Evolutionary conservation across 2,329 filamentous ascomycete species (phyloP).

Genomic region (Sporothrix brunneoviolacea): DNA sequence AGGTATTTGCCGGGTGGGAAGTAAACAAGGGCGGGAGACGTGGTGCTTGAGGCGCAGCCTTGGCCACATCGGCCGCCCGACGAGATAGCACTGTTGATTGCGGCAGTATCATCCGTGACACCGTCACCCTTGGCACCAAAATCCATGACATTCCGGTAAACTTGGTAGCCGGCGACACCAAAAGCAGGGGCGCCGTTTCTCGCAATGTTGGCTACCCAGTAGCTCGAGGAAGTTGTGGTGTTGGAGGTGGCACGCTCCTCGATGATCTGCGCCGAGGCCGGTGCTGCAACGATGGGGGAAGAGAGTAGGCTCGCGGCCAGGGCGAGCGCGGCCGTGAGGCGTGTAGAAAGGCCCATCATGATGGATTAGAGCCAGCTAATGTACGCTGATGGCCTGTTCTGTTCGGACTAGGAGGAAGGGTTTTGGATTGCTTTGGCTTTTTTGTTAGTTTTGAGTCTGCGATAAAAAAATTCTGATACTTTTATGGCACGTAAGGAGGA

Average conservation of each 20-base stretch:
- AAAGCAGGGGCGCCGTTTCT: constrained; percentile 65
- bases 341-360: constrained; percentile 39
- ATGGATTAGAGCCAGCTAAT: constrained; percentile 26
- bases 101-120: constrained; percentile 72
- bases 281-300: constrained; percentile 13
- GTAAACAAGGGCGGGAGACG: constrained; percentile 81
- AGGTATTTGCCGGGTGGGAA: constrained; percentile 85
- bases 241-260: background rate
- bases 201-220: constrained; percentile 66
- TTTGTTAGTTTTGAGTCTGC: too few relatives aligned
- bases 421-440: too few relatives aligned
- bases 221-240: constrained; percentile 30
- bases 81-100: constrained; percentile 78
- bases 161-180: constrained; percentile 52
- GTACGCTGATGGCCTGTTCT: constrained; percentile 1
- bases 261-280: constrained; percentile 4
- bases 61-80: constrained; percentile 73
- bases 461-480: too few relatives aligned
- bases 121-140: constrained; percentile 65
- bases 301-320: constrained; percentile 14
- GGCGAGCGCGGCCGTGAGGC: constrained; percentile 36
- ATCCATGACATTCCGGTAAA: constrained; percentile 72
- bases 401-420: background rate
- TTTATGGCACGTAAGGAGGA: too few relatives aligned
- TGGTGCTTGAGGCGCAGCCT: constrained; percentile 76